A percentile compares a stretch with the other conserved stretches of the same genome.
phyloP scores from a whole-genome alignment of 108 stramenopile genomes.

The Parietichytrium sp. region DNA sequence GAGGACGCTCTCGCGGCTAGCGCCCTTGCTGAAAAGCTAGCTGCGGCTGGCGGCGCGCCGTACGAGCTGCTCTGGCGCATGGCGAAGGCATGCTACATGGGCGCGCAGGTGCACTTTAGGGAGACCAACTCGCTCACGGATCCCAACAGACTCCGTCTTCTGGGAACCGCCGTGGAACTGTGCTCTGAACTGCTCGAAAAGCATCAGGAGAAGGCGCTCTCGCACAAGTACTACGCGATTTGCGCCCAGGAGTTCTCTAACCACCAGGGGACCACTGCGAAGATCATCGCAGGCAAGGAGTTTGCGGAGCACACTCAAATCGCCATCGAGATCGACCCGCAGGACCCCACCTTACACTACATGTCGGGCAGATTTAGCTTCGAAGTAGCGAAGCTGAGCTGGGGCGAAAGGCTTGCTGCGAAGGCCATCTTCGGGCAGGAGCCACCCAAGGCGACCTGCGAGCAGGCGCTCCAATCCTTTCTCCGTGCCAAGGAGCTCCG shows the following conservation, averaged over 20 bases:
- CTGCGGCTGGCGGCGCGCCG: no score
- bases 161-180: not conserved
- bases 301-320: slow-evolving; percentile 3
- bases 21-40: no score
- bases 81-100: not conserved
- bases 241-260: slow-evolving; percentile 11
- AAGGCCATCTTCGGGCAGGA: slow-evolving; percentile 8
- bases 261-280: slow-evolving; percentile 11
- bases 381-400: slow-evolving; percentile 16
- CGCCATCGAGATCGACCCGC: not conserved
- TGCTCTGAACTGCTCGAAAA: not conserved
- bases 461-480: not conserved
- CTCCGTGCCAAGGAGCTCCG: not conserved
- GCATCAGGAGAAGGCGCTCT: not conserved
- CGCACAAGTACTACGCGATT: slow-evolving; percentile 35
- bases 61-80: not conserved
- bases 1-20: no score
- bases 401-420: not conserved
- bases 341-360: slow-evolving; percentile 10
- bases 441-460: slow-evolving; percentile 20
- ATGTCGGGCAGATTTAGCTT: slow-evolving; percentile 23
- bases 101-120: not conserved
- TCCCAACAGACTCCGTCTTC: not conserved
- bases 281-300: not conserved
- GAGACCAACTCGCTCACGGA: not conserved